These are phyloP conservation scores for Hirschioporus abietinus DNA, from an alignment of 768 basidiomycete species.

Conservation along the genomic window DNA sequence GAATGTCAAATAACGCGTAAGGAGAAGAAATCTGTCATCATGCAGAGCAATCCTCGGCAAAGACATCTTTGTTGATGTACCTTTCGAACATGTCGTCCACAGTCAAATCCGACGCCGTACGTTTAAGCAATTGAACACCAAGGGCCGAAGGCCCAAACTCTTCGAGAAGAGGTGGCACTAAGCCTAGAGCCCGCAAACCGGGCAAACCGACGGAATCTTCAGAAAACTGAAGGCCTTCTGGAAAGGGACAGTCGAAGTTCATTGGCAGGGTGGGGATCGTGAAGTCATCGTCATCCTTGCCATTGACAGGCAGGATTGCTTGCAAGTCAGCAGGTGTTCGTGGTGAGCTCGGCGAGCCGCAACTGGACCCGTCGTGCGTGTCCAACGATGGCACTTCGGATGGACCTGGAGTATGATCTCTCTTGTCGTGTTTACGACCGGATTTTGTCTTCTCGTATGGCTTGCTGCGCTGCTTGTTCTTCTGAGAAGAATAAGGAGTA, in stretches of 20 bases:
- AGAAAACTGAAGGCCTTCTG: background rate
- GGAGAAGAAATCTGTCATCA: background rate
- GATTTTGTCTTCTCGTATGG: background rate
- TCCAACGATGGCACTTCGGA: background rate
- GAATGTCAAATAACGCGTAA: slow-evolving; percentile 3
- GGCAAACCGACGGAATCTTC: too few species aligned
- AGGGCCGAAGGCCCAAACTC: background rate
- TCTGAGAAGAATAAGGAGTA: background rate
- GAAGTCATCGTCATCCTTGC: too few species aligned
- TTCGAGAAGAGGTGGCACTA: background rate
- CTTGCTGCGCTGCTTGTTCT: background rate
- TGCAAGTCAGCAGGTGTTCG: background rate
- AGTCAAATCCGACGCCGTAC: slow-evolving; percentile 11
- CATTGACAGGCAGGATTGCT: too few species aligned
- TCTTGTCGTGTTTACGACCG: background rate
- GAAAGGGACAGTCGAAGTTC: too few species aligned
- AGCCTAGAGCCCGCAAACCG: background rate
- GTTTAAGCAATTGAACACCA: slow-evolving; percentile 5
- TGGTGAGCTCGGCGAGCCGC: background rate
- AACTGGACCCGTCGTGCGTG: background rate
- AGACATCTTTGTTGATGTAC: slow-evolving; percentile 35
- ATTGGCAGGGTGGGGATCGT: too few species aligned
- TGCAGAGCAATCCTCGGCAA: slow-evolving; percentile 17
- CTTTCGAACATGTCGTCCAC: slow-evolving; percentile 33
- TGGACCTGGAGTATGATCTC: background rate